Evolutionary conservation across 2,329 filamentous ascomycete species (phyloP), one percentile per base, ranked within the genome.

Genomic region (Curvularia lunata): DNA sequence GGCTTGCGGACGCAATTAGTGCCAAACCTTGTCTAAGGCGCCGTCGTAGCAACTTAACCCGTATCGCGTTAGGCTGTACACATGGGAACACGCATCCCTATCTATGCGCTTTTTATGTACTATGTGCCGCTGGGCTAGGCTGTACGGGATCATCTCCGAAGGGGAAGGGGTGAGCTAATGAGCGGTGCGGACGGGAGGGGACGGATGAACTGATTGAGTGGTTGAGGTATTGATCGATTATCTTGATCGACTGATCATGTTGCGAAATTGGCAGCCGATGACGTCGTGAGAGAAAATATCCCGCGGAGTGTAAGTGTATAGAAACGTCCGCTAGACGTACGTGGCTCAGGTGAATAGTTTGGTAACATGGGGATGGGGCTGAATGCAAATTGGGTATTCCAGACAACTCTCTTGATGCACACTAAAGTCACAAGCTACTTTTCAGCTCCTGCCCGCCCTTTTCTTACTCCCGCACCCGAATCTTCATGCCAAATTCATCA

Each of bases 401-500:
- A 34, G 32, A n/a, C 13, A 34, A 16, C 32, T 3, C 13, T 16
- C 1, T 34, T 34, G 2, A 34, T 16, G 32, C 32, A 34, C 5
- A n/a, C 12, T 16, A 34, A 34, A 34, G 32, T 34, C n/a, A n/a
- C 13, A 34, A 34, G 13, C 32, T 13, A 13, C 32, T 34, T 34
- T 34, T 34, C 32, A 34, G 32, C 32, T 34, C 32, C 28, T 34
- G 2, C 6, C 32, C 12, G 12, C 28, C 28, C 12, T 30, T 12
- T 10, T 34, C 13, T 34, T 55, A 70, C 10, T 58, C 40, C 25
- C 70, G 67, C 3, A 71, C 60, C 46, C 62, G 59, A 25, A 89
- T 81, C 70, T 84, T 84, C 68, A 92, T 84, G 2, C 89, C 89
- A 38, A 80, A 82, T 32, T 82, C 80, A 34, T 84, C 78, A 40